These are phyloP conservation scores for Notholithocarpus densiflorus DNA, from an alignment of 306 rosid genomes.

Conservation along the genomic window DNA sequence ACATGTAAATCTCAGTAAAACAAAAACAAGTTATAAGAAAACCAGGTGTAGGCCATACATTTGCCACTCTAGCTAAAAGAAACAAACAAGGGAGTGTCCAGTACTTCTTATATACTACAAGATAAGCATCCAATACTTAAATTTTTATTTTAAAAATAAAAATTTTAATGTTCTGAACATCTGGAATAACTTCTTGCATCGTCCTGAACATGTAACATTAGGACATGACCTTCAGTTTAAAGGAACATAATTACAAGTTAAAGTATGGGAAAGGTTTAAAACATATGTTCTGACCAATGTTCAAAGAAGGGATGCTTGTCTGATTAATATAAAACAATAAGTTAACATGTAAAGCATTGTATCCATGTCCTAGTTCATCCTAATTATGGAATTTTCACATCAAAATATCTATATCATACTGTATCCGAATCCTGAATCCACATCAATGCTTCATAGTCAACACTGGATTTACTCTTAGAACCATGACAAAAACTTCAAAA, in stretches of 20 bases:
- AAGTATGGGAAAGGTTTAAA: background rate
- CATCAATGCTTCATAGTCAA: background rate
- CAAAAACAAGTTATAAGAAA: background rate
- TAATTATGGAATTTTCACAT: background rate
- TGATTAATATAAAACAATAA: background rate
- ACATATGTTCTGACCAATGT: background rate
- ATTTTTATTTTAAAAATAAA: background rate
- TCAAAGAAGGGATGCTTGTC: background rate
- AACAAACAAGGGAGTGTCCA: background rate
- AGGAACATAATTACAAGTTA: background rate
- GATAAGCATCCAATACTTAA: background rate
- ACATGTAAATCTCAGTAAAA: background rate
- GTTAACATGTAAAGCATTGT: background rate
- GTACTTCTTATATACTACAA: background rate
- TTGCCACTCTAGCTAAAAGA: background rate
- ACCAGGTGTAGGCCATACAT: background rate
- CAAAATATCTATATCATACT: background rate
- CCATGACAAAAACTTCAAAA: background rate
- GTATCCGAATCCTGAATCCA: too few relatives aligned
- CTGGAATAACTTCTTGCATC: background rate
- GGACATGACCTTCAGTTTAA: background rate
- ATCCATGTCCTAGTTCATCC: background rate
- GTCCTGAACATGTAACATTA: background rate
- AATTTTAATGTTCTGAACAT: background rate
- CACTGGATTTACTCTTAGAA: background rate